Percentiles rank a stretch among this genome's conserved stretches.
Evolutionary conservation across 345 rosid genomes (phyloP).

Genomic region (Gossypium raimondii): DNA sequence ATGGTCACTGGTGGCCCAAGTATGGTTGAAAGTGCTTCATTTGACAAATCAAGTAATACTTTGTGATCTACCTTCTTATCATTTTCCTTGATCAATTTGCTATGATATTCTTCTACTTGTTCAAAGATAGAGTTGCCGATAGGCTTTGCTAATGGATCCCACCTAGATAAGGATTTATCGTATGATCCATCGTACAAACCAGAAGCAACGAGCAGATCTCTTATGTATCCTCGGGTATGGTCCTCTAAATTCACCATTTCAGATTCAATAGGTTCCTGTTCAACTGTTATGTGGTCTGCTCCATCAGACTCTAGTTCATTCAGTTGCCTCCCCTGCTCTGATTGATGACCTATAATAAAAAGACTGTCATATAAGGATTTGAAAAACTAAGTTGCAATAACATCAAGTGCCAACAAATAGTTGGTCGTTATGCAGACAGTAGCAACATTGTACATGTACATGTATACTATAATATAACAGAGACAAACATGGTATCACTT

Average conservation of each 20-base stretch:
- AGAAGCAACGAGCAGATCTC: conserved; percentile 76
- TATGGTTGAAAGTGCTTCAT: conserved; percentile 57
- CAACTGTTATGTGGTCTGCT: conserved; percentile 30
- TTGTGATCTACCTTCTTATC: conserved; percentile 35
- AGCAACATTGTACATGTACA: neutral
- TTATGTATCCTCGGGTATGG: conserved; percentile 49
- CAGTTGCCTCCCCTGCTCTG: conserved; percentile 68
- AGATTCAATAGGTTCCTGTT: conserved; percentile 35
- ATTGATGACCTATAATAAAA: conserved; percentile 26
- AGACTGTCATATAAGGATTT: conserved; percentile 17
- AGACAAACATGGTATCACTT: neutral
- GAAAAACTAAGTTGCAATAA: neutral
- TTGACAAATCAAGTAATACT: conserved; percentile 61
- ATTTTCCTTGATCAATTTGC: conserved; percentile 30
- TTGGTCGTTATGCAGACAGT: neutral
- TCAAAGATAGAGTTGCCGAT: conserved; percentile 52
- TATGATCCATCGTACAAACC: conserved; percentile 58
- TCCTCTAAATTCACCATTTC: conserved; percentile 48
- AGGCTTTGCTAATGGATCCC: conserved; percentile 49
- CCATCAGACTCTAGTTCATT: conserved; percentile 49
- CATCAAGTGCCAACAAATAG: neutral
- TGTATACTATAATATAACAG: neutral
- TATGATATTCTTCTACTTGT: conserved; percentile 49
- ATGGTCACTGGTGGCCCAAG: conserved; percentile 42
- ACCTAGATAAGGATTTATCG: conserved; percentile 34